phyloP scores from a whole-genome alignment of 257 asterid genomes.

The Solanum okadae region DNA sequence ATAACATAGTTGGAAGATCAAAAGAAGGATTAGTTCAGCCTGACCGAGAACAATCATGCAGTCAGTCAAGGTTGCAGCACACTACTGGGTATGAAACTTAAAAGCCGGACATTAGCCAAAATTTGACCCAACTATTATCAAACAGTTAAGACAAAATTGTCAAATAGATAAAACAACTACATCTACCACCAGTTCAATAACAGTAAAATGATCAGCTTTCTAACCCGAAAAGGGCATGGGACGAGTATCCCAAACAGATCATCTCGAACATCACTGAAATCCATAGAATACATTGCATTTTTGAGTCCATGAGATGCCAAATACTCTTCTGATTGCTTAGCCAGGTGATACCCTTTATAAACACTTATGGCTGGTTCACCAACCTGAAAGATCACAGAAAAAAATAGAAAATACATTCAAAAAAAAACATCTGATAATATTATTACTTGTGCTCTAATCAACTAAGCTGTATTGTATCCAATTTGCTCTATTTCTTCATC shows the following conservation, averaged over 20 bases:
- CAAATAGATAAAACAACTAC: neutral
- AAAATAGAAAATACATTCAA: neutral
- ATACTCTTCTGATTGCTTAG: conserved; percentile 67
- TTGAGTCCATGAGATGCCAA: conserved; percentile 72
- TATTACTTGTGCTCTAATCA: neutral
- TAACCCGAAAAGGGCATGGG: conserved; percentile 75
- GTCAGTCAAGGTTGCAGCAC: neutral
- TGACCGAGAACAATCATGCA: neutral
- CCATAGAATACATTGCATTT: conserved; percentile 58
- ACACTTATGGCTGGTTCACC: conserved; percentile 58
- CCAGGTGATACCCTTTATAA: conserved; percentile 67
- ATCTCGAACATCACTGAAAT: conserved; percentile 43
- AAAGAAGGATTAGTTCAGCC: neutral
- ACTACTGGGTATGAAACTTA: neutral
- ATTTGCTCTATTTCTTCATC: neutral
- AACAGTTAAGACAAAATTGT: neutral
- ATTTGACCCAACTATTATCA: neutral
- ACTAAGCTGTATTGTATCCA: neutral
- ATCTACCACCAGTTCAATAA: neutral
- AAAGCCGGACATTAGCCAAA: neutral
- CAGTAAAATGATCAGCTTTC: conserved; percentile 12
- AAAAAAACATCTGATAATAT: neutral
- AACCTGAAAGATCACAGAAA: conserved; percentile 27
- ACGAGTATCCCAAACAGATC: conserved; percentile 74
- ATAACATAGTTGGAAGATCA: neutral